Evolutionary conservation across 768 basidiomycete genomes (phyloP), one percentile per base, ranked within the genome.

Genomic region (Collybiopsis confluens): DNA sequence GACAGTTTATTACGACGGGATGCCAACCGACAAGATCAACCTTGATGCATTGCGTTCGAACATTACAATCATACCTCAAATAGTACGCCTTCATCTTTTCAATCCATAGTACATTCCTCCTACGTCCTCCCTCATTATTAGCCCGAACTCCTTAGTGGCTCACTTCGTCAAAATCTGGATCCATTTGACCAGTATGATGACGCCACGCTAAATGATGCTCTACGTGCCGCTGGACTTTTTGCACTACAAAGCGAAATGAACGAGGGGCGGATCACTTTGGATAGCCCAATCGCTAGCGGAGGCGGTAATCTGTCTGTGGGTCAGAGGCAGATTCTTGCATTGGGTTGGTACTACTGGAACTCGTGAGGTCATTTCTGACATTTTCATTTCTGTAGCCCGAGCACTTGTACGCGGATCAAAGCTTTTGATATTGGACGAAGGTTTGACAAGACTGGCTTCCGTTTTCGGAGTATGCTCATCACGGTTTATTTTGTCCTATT

Each of bases 31-130:
- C 37, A 64, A 65, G 4, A 63, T 87, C 55, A 83, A 83, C 58
- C 68, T 87, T 11, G 75, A 85, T 57, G 73, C 70, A 6, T 66
- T 87, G 42, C 70, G 85, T 40, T 72, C 76, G 1, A 78, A 74
- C 53, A 77, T 88, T 52, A 85, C 83, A 2, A 81, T 85, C 57
- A 85, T 81, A 30, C 79, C 78, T 3, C 78, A 80, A 56, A 65
- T 73, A 24, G 75, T 74, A 35, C 55, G 72, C 64, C n/a, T 10
- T 18, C 27, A 13, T 26, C 18, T 13, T 18, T 45, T 35, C 18
- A 16, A 23, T 21, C 23, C 8, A n/a, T n/a, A n/a, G n/a, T n/a
- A n/a, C n/a, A n/a, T 23, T 8, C 13, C 30, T 23, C 10, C 11
- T 1, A n/a, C 4, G 23, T 46, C 9, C 27, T 45, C 28, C 24